phyloP scores from a whole-genome alignment of 352 stramenopile species.

The Phytophthora vignae region DNA sequence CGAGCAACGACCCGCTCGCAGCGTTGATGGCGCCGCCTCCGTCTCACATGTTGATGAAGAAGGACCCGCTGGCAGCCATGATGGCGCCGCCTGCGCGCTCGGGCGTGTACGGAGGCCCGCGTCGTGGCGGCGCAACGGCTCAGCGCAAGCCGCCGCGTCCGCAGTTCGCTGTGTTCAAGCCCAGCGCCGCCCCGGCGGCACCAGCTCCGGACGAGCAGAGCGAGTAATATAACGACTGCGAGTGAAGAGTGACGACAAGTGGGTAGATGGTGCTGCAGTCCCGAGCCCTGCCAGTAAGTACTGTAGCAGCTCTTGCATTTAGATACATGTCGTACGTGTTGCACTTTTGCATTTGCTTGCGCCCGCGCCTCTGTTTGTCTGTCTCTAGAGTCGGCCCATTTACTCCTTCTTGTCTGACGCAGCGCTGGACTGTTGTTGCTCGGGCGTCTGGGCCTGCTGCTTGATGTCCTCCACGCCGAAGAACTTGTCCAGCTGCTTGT shows the following conservation, averaged over 20 bases:
- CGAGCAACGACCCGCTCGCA: constrained; percentile 70
- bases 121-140: constrained; percentile 36
- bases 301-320: constrained; percentile 34
- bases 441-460: constrained; percentile 29
- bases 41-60: constrained; percentile 80
- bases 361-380: neutral
- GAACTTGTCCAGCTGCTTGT: constrained; percentile 88
- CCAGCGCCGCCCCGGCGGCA: constrained; percentile 32
- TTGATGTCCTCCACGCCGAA: constrained; percentile 84
- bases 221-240: constrained; percentile 25
- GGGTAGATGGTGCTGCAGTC: neutral
- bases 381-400: constrained; percentile 1
- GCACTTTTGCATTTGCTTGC: neutral
- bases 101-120: constrained; percentile 45
- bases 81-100: constrained; percentile 75
- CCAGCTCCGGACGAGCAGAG: constrained; percentile 33
- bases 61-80: constrained; percentile 86
- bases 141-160: constrained; percentile 71
- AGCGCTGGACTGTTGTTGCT: constrained; percentile 15
- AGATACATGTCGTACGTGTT: constrained; percentile 37
- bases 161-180: constrained; percentile 91
- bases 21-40: constrained; percentile 86
- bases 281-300: constrained; percentile 22
- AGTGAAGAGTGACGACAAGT: neutral
- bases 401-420: constrained; percentile 33